Percentiles rank a stretch among this genome's conserved stretches.
phyloP scores from a whole-genome alignment of 2,329 filamentous ascomycete genomes.

The Zymoseptoria pseudotritici region DNA sequence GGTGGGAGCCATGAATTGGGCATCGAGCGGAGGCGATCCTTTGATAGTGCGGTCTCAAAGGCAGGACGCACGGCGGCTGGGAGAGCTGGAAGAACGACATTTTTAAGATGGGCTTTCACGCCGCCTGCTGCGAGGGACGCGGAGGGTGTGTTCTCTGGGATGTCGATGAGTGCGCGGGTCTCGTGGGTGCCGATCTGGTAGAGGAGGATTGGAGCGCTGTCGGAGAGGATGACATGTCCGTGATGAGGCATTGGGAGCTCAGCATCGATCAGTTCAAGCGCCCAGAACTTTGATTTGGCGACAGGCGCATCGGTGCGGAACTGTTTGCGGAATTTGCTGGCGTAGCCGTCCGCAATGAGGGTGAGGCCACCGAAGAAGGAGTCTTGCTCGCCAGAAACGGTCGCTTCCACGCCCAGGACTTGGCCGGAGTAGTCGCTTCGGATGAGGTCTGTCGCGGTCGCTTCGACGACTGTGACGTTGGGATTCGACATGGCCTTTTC shows the following conservation, averaged over 20 bases:
- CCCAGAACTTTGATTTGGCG: conserved; percentile 84
- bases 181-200: conserved; percentile 97
- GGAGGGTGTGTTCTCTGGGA: conserved; percentile 68
- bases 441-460: conserved; percentile 71
- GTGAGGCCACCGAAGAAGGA: conserved; percentile 82
- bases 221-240: conserved; percentile 81
- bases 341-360: conserved; percentile 85
- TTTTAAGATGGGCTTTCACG: conserved; percentile 74
- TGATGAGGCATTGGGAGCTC: conserved; percentile 65
- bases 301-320: conserved; percentile 60
- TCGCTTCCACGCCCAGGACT: conserved; percentile 74
- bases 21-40: conserved; percentile 79
- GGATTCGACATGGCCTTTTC: conserved; percentile 63
- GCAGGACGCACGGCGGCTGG: conserved; percentile 64
- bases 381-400: conserved; percentile 59
- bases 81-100: conserved; percentile 70
- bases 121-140: conserved; percentile 70
- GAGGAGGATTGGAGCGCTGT: conserved; percentile 71
- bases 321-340: conserved; percentile 81
- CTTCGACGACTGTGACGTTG: conserved; percentile 88
- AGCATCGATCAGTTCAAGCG: conserved; percentile 83
- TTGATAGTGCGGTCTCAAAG: conserved; percentile 67
- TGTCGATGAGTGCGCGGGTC: conserved; percentile 81
- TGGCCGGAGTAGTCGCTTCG: conserved; percentile 60
- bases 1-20: conserved; percentile 92